A percentile compares a stretch with the other conserved stretches of the same genome.
Evolutionary conservation across 208 protist genomes (phyloP).

Genomic region (Plasmodiophora brassicae): DNA sequence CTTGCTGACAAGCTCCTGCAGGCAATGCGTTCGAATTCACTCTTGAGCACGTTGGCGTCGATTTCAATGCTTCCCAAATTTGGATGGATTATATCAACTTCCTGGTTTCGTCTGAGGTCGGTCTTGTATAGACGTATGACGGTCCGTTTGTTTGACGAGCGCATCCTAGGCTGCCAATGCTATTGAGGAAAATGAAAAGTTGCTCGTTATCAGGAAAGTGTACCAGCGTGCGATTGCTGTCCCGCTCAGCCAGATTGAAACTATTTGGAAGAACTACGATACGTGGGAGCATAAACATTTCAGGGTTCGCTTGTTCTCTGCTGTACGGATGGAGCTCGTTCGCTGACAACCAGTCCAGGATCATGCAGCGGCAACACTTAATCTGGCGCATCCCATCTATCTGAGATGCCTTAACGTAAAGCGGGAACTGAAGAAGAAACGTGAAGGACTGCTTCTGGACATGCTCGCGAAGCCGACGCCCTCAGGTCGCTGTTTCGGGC

Average conservation of each 20-base stretch:
- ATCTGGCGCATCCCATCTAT: constrained; percentile 2
- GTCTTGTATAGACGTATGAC: background rate
- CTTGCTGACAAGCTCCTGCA: background rate
- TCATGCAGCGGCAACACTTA: background rate
- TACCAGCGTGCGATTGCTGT: constrained; percentile 8
- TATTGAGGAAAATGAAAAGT: background rate
- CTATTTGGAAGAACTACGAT: constrained; percentile 32
- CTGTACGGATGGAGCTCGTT: background rate
- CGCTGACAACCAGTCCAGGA: background rate
- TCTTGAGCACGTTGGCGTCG: constrained; percentile 22
- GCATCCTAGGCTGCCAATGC: background rate
- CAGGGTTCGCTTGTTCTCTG: background rate
- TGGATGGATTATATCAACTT: constrained; percentile 32
- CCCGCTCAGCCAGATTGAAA: background rate
- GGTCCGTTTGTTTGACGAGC: background rate
- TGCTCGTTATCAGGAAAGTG: constrained; percentile 10
- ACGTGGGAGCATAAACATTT: constrained; percentile 8
- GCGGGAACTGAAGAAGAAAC: constrained; percentile 25
- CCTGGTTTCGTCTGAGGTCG: background rate
- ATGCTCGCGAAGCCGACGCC: constrained; percentile 17
- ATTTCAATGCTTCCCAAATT: background rate
- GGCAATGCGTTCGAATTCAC: constrained; percentile 28
- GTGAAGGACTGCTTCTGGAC: background rate
- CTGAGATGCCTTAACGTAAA: constrained; percentile 29
- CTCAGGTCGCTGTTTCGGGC: background rate